Base-by-base conservation (phyloP, 768 basidiomycete genomes). In the Lentinula lateritia region DNA sequence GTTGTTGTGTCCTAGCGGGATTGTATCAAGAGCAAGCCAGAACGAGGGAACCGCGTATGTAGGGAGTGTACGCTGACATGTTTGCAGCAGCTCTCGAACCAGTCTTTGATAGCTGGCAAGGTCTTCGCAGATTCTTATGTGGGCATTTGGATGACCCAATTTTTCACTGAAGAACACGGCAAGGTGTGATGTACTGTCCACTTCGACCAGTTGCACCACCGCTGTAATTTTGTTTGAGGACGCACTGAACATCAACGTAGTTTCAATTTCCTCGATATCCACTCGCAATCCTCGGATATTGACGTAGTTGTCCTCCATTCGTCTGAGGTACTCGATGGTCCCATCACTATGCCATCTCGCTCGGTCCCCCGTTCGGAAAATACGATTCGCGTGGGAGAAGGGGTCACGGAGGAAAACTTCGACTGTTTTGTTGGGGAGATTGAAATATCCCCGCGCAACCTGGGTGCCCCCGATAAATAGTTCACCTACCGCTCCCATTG, bases 261-360 rank as follows among this genome's bases (percentile, higher is more conserved):
- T 18, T 18, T 74, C 73, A 10, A 74, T 67, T 60, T 74, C 73
- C 16, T 70, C 71, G 12, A 71, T 70, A 45, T 74, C 73, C n/a
- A 74, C 69, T 23, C 73, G 71, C 28, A 69, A 67, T 28, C 72
- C 73, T 9, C 71, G 68, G 58, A 74, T 64, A 61, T 74, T 74
- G 62, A 74, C 67, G 43, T 74, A 73, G 45, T 72, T 65, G 66
- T 74, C 73, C 15, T 15, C n/a, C 16, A 66, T 65, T 36, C 73
- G 72, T 36, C 73, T 72, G 42, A 71, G 67, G 57, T 71, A 71
- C 50, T 73, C 69, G 42, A 74, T 61, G 15, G 71, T 64, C 32
- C 73, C 73, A 42, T 71, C 70, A 2, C 64, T 41, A 16, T 65
- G 68, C 59, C 70, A 73, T 36, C 71, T 42, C 0, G 66, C 72